Conservation (phyloP, 2,329 filamentous ascomycete genomes). For the Fusarium buxicola region DNA sequence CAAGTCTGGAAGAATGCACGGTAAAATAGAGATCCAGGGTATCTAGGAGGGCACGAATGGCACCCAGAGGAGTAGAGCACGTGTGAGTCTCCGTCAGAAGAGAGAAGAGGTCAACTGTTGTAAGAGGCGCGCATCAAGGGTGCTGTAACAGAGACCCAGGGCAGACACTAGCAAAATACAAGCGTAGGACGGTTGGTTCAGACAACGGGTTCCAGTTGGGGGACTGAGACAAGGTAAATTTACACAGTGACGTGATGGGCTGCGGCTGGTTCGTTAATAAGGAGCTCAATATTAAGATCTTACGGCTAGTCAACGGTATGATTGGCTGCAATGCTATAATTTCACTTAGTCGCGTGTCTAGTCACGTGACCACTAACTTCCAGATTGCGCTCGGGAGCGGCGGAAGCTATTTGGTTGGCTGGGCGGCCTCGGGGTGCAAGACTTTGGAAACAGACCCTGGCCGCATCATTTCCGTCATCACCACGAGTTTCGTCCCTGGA, state of each 20-base stretch:
- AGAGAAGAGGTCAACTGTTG: neutral
- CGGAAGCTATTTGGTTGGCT: conserved; percentile 5
- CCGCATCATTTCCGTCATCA: conserved; percentile 45
- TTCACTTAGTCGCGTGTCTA: neutral
- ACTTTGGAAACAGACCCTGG: conserved; percentile 39
- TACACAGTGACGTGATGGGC: conserved; percentile 37
- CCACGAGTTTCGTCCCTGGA: conserved; percentile 30
- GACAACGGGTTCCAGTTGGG: too few species aligned
- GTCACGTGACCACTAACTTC: conserved; percentile 24
- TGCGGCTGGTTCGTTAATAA: conserved; percentile 4
- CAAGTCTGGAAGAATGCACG: conserved; percentile 19
- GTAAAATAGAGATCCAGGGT: conserved; percentile 21
- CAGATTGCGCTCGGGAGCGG: conserved; percentile 27
- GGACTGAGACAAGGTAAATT: neutral
- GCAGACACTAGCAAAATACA: too few species aligned
- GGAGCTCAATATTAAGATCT: conserved; percentile 5
- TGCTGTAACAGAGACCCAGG: too few species aligned
- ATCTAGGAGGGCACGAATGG: conserved; percentile 20
- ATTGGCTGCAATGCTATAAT: conserved; percentile 19
- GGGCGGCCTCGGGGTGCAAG: conserved; percentile 30
- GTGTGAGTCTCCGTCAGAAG: conserved; percentile 1
- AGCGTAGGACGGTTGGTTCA: too few species aligned
- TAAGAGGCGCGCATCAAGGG: conserved; percentile 14
- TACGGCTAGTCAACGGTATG: conserved; percentile 14
- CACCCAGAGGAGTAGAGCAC: conserved; percentile 10